phyloP scores from a whole-genome alignment of 345 rosid genomes.

The Ricinus communis region DNA sequence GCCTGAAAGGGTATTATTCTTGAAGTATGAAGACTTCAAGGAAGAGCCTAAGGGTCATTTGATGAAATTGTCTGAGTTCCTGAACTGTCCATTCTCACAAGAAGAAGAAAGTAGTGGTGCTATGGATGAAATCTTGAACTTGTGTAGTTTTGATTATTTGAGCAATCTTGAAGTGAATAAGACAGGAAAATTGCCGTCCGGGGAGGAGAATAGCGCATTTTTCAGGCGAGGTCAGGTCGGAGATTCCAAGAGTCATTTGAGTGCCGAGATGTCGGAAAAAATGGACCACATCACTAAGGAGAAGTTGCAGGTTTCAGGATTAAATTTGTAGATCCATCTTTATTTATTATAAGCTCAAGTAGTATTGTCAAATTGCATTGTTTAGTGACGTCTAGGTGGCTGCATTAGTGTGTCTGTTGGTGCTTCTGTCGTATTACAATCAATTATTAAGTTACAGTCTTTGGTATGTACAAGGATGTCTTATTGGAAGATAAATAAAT shows the following conservation, averaged over 20 bases:
- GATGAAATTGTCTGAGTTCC: conserved; percentile 41
- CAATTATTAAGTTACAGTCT: no score
- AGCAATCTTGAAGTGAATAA: conserved; percentile 51
- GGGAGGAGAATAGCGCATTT: conserved; percentile 25
- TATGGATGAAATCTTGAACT: conserved; percentile 40
- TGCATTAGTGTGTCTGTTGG: no score
- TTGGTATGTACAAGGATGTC: no score
- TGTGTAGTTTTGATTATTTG: conserved; percentile 52
- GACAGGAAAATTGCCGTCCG: conserved; percentile 33
- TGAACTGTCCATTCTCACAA: conserved; percentile 43
- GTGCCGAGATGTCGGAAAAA: conserved; percentile 36
- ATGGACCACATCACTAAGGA: conserved; percentile 39
- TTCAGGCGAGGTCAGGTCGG: conserved; percentile 60
- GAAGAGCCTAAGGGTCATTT: conserved; percentile 36
- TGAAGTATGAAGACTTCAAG: conserved; percentile 51
- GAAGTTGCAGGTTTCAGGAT: conserved; percentile 35
- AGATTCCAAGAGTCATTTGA: conserved; percentile 49
- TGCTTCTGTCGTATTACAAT: no score
- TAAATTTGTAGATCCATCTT: conserved; percentile 23
- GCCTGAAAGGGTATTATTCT: conserved; percentile 38
- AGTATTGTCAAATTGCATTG: no score
- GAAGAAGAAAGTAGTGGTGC: conserved; percentile 40
- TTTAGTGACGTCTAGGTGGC: no score
- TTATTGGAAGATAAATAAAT: no score
- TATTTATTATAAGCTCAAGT: no score